A percentile compares a stretch with the other conserved stretches of the same genome.
These are phyloP conservation scores for Elasticomyces elasticus DNA, from an alignment of 495 filamentous ascomycete species.

Conservation along the genomic window DNA sequence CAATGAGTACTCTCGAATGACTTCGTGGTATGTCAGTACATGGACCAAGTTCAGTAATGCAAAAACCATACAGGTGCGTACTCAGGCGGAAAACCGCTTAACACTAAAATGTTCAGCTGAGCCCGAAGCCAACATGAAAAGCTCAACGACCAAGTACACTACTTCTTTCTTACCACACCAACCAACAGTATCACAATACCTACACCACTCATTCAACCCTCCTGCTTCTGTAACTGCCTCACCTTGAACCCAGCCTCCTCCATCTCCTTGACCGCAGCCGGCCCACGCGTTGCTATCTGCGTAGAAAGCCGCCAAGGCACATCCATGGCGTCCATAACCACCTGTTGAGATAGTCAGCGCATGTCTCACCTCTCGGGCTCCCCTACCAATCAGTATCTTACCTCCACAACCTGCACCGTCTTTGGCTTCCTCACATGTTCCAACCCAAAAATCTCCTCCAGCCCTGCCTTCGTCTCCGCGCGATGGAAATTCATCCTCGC, in stretches of 20 bases:
- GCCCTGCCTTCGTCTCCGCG: conserved; percentile 28
- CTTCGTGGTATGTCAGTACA: too few relatives aligned
- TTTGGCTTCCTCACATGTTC: conserved; percentile 18
- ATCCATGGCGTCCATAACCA: conserved; percentile 31
- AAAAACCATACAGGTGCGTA: too few relatives aligned
- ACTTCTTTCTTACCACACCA: not conserved
- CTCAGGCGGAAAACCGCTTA: too few relatives aligned
- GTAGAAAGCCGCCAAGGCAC: conserved; percentile 26
- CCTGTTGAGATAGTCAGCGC: too few relatives aligned
- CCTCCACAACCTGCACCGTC: conserved; percentile 29
- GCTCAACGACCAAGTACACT: too few relatives aligned
- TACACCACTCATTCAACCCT: not conserved
- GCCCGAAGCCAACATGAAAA: too few relatives aligned
- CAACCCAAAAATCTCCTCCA: conserved; percentile 25
- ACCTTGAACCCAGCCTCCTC: conserved; percentile 29
- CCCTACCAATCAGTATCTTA: too few relatives aligned
- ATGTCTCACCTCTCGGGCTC: too few relatives aligned
- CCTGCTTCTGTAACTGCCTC: conserved; percentile 9
- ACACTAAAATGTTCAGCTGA: too few relatives aligned
- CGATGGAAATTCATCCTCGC: conserved; percentile 24
- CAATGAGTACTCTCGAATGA: too few relatives aligned
- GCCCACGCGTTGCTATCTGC: conserved; percentile 26
- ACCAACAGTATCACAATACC: not conserved
- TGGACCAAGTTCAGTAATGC: too few relatives aligned
- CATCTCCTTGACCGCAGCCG: conserved; percentile 25